Evolutionary conservation across 1,284 basidiomycete species (phyloP), one percentile per base, ranked within the genome.

Genomic region (Fistulinella staudtii): DNA sequence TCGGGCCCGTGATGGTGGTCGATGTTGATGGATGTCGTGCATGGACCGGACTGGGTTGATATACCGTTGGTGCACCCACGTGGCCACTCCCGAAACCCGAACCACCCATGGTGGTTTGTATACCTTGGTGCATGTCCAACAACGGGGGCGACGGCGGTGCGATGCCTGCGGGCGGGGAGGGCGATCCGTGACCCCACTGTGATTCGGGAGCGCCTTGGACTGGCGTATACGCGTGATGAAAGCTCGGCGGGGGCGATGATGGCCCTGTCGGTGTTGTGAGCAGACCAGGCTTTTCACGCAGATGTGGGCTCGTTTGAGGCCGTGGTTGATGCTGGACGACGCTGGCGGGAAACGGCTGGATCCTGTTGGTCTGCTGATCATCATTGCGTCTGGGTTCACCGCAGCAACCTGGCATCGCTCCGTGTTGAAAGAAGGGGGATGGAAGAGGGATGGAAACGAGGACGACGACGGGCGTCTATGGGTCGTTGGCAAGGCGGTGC

Each of bases 251-350:
- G 0, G 65, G 59, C 2, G 63, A 61, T 1, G 67, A 61, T 6
- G 64, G 60, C 7, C 51, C 56, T 8, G 50, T 38, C 0, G 53
- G 31, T 0, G n/a, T n/a, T n/a, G 57, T 31, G 3, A 64, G 42
- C 3, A 60, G 21, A 0, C 49, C 38, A 0, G 50, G 42, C 33
- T 66, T 64, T 17, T 62, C 63, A 8, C 50, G 47, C 8, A 56
- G 64, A 63, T 0, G 53, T 53, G 2, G 83, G 83, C 51, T 85
- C 2, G 83, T 82, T 50, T 86, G 83, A 27, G 76, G 74, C 23
- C 56, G 72, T 3, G 83, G 83, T 50, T 86, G 83, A 27, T 76
- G 74, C 23, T 56, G 72, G n/a, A 81, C 56, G 27, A 67, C 18
- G 25, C 51, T 55, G 1, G 38, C 49, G 44, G 49, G 34, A 41